Percentiles rank a stretch among this genome's conserved stretches.
These are phyloP conservation scores for Pyricularia grisea DNA, from an alignment of 2,329 filamentous ascomycete species.

Conservation along the genomic window DNA sequence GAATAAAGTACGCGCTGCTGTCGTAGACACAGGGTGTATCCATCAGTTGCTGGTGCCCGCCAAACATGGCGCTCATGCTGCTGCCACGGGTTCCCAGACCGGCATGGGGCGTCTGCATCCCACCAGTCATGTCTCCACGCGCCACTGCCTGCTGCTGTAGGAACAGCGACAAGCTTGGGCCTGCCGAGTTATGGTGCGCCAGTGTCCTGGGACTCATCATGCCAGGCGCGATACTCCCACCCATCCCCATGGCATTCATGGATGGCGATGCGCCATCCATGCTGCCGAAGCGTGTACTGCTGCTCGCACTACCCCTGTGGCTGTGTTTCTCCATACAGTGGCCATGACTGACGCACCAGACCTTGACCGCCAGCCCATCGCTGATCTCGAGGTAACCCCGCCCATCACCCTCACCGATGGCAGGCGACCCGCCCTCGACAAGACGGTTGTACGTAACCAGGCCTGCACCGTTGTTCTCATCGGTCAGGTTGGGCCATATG, in stretches of 20 bases:
- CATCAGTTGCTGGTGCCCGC: constrained; percentile 13
- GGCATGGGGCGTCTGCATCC: background rate
- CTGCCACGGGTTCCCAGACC: background rate
- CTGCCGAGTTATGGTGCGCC: constrained; percentile 16
- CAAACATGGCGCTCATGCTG: constrained; percentile 1
- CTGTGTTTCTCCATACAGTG: constrained; percentile 69
- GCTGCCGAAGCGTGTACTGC: constrained; percentile 39
- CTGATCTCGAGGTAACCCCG: constrained; percentile 82
- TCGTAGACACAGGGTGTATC: constrained; percentile 64
- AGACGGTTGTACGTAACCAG: constrained; percentile 85
- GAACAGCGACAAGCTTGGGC: constrained; percentile 11
- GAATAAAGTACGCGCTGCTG: constrained; percentile 89
- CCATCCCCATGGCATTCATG: constrained; percentile 6
- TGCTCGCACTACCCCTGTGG: constrained; percentile 52
- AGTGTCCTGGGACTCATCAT: constrained; percentile 17
- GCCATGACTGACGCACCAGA: constrained; percentile 82
- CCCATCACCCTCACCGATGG: constrained; percentile 69
- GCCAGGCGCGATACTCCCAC: background rate
- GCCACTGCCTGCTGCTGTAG: constrained; percentile 11
- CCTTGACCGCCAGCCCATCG: constrained; percentile 81
- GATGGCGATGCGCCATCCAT: constrained; percentile 26
- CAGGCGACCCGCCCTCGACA: constrained; percentile 78
- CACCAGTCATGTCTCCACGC: background rate
- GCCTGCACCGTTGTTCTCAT: constrained; percentile 91
- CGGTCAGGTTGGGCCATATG: constrained; percentile 94